Evolutionary conservation across 2,329 filamentous ascomycete genomes (phyloP).

Genomic region (Penicillium rolfsii): DNA sequence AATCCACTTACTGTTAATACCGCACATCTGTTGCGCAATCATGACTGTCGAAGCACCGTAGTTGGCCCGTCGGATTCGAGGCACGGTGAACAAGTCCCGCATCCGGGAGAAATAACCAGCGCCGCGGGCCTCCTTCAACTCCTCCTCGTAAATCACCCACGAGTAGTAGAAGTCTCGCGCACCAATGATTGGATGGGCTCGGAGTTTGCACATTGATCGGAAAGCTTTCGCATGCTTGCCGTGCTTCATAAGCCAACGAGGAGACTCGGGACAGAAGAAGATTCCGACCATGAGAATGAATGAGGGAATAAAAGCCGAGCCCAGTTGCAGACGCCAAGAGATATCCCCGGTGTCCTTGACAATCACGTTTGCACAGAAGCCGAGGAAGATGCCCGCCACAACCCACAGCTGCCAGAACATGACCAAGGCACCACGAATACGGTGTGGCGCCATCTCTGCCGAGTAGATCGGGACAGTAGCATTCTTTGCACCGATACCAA

Average conservation of each 20-base stretch:
- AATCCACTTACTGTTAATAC: slow-evolving; percentile 42
- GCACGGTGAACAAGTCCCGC: slow-evolving; percentile 51
- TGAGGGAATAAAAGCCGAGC: slow-evolving; percentile 66
- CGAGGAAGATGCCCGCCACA: slow-evolving; percentile 62
- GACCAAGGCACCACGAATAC: slow-evolving; percentile 58
- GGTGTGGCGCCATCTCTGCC: slow-evolving; percentile 58
- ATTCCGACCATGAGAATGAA: slow-evolving; percentile 53
- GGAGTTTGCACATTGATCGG: slow-evolving; percentile 24
- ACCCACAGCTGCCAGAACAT: slow-evolving; percentile 56
- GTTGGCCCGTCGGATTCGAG: slow-evolving; percentile 61
- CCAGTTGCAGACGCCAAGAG: slow-evolving; percentile 66
- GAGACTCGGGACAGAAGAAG: slow-evolving; percentile 34
- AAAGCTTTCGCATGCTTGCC: slow-evolving; percentile 20
- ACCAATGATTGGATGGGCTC: slow-evolving; percentile 43
- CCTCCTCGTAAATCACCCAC: slow-evolving; percentile 53
- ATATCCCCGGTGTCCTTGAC: slow-evolving; percentile 61
- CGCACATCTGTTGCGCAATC: slow-evolving; percentile 73
- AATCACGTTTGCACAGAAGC: slow-evolving; percentile 65
- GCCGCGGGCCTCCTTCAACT: slow-evolving; percentile 44
- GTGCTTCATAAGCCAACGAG: slow-evolving; percentile 34
- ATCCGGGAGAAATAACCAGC: slow-evolving; percentile 65
- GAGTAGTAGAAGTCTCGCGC: slow-evolving; percentile 66
- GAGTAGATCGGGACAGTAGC: slow-evolving; percentile 60
- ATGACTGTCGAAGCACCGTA: slow-evolving; percentile 77
- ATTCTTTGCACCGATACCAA: slow-evolving; percentile 63